phyloP scores from a whole-genome alignment of 306 rosid genomes.

The Quercus cerris region DNA sequence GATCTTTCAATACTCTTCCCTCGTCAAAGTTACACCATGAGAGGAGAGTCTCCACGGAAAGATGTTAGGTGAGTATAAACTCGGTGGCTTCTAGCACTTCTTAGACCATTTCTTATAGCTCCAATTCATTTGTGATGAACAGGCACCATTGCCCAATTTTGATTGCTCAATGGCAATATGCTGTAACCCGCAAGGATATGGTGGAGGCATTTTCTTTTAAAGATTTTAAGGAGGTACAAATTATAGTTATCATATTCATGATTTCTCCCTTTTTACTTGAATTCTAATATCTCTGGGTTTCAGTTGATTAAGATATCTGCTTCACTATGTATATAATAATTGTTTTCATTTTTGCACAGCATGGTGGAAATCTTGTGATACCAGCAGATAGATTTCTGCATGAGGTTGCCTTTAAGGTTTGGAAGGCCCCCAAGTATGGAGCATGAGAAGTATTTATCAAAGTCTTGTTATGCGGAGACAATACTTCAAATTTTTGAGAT shows the following conservation, averaged over 20 bases:
- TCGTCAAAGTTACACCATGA: constrained; percentile 78
- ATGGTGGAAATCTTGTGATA: constrained; percentile 74
- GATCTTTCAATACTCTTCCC: constrained; percentile 58
- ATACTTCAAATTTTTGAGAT: background rate
- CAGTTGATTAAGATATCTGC: background rate
- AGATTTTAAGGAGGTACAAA: constrained; percentile 74
- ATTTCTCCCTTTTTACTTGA: background rate
- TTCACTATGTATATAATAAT: background rate
- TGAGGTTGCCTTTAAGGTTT: constrained; percentile 90
- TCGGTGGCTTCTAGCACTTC: constrained; percentile 6
- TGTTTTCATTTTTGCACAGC: constrained; percentile 39
- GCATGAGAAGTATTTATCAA: constrained; percentile 42
- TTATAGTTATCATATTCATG: constrained; percentile 8
- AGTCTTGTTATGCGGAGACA: background rate
- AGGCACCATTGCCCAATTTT: constrained; percentile 84
- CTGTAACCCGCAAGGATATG: constrained; percentile 85
- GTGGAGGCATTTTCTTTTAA: constrained; percentile 57
- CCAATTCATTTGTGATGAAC: constrained; percentile 30
- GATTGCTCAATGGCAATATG: constrained; percentile 83
- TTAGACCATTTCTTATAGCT: constrained; percentile 11
- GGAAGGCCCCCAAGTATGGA: constrained; percentile 99
- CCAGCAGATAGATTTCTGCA: constrained; percentile 95
- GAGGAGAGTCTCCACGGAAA: constrained; percentile 64
- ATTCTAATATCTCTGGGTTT: background rate
- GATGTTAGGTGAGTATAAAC: constrained; percentile 63